Evolutionary conservation across 345 rosid species (phyloP), one percentile per base, ranked within the genome.

Genomic region (Lagerstroemia speciosa): DNA sequence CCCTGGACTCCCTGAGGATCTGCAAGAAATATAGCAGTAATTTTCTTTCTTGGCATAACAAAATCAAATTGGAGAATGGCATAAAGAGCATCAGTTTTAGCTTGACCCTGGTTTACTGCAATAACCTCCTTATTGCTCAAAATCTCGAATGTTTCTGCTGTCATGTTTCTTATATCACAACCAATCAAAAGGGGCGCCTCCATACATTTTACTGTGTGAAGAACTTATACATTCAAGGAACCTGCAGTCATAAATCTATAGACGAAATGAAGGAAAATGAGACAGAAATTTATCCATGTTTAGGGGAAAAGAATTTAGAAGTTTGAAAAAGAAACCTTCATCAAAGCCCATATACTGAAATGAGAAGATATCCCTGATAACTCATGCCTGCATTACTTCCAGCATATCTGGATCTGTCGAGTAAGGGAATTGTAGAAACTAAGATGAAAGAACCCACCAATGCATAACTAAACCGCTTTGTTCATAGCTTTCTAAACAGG

Each of bases 331-430:
- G 55, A 65, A 37, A 87, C 96, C 95, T 91, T 94, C 91, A 91
- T 86, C 86, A 94, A 76, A 79, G 96, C 95, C 97, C 99, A 94
- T 65, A 91, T 91, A 81, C 99, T 89, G 72, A 91, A 94, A 78
- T 94, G 99, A 69, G 93, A 43, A 87, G 91, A 65, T 94, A 88
- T 77, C 91, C 99, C 71, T 77, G 78, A 76, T 77, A 84, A 66
- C 79, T 88, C 99, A 94, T 94, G 76, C 99, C 97, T 72, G 91
- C 97, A 68, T 94, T 94, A 94, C 97, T 82, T 94, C 99, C 79
- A 91, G 70, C 99, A 94, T 94, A 78, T 94, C 99, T 36, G 99
- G 99, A 83, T 91, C 99, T 94, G 79, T 53, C 32, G 11, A 15
- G 41, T 27, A 20, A 53, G 30, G 14, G 9, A 62, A 6, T 62